These are phyloP conservation scores for Biancaea sappan DNA, from an alignment of 306 rosid genomes.

Conservation along the genomic window DNA sequence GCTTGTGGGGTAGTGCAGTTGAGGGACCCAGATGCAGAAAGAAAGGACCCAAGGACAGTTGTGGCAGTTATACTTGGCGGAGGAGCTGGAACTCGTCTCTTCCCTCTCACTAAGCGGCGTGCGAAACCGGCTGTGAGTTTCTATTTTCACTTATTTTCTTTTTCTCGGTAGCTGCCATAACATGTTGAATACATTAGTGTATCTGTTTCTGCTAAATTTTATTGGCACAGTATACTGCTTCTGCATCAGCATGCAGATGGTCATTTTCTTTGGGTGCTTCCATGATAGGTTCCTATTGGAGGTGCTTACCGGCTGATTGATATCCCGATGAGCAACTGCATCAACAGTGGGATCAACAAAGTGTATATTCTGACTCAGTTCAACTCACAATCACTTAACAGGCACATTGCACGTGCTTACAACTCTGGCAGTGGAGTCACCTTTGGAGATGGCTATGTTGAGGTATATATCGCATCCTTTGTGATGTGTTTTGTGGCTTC, in stretches of 20 bases:
- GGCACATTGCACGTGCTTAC: slow-evolving; percentile 91
- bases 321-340: slow-evolving; percentile 99
- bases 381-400: slow-evolving; percentile 91
- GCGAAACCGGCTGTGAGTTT: slow-evolving; percentile 92
- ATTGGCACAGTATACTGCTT: too few species aligned
- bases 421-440: slow-evolving; percentile 67
- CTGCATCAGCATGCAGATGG: slow-evolving; percentile 1
- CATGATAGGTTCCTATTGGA: slow-evolving; percentile 76
- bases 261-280: slow-evolving; percentile 22
- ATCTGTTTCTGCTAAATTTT: neutral
- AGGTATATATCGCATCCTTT: slow-evolving; percentile 51
- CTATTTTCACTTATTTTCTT: neutral
- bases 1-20: slow-evolving; percentile 56
- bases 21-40: slow-evolving; percentile 58
- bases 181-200: neutral
- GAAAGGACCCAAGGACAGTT: slow-evolving; percentile 67
- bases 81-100: slow-evolving; percentile 98
- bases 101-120: slow-evolving; percentile 88
- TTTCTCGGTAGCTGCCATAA: neutral
- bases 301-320: slow-evolving; percentile 93
- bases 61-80: slow-evolving; percentile 90
- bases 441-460: slow-evolving; percentile 88
- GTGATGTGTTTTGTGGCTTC: neutral
- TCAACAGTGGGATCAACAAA: slow-evolving; percentile 94
- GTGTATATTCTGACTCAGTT: slow-evolving; percentile 93